These are phyloP conservation scores for Tolypocladium cylindrosporum DNA, from an alignment of 2,329 filamentous ascomycete species.

Conservation along the genomic window DNA sequence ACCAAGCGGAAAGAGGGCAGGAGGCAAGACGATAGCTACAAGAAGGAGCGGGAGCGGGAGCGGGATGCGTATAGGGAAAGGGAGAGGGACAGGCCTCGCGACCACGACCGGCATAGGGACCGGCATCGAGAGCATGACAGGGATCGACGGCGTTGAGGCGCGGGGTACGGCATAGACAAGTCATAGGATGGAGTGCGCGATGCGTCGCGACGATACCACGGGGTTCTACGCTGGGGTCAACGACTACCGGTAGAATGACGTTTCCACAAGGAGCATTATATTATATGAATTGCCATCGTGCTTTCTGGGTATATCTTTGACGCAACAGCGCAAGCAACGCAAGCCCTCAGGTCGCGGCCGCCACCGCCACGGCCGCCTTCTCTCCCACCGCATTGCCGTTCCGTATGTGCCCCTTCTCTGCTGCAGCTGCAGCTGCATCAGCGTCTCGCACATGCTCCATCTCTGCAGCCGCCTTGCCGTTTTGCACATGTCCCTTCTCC, in stretches of 20 bases:
- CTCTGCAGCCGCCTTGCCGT: background rate
- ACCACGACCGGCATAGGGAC: slow-evolving; percentile 13
- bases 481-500: background rate
- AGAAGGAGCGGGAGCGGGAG: slow-evolving; percentile 34
- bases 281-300: background rate
- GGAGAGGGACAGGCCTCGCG: slow-evolving; percentile 23
- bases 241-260: background rate
- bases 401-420: too few species aligned
- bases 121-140: slow-evolving; percentile 6
- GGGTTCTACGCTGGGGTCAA: background rate
- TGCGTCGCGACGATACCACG: background rate
- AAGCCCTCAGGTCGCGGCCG: background rate
- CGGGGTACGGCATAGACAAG: background rate
- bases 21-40: slow-evolving; percentile 34
- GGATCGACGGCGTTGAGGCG: slow-evolving; percentile 6
- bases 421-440: background rate
- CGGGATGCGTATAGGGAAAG: slow-evolving; percentile 27
- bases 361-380: background rate
- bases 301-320: background rate
- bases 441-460: background rate
- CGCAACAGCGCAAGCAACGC: background rate
- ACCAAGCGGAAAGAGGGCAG: slow-evolving; percentile 33
- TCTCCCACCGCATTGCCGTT: background rate
- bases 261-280: background rate
- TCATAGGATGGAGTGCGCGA: background rate